Evolutionary conservation across 108 stramenopile species (phyloP), one percentile per base, ranked within the genome.

Genomic region (Discostella pseudostelligera): DNA sequence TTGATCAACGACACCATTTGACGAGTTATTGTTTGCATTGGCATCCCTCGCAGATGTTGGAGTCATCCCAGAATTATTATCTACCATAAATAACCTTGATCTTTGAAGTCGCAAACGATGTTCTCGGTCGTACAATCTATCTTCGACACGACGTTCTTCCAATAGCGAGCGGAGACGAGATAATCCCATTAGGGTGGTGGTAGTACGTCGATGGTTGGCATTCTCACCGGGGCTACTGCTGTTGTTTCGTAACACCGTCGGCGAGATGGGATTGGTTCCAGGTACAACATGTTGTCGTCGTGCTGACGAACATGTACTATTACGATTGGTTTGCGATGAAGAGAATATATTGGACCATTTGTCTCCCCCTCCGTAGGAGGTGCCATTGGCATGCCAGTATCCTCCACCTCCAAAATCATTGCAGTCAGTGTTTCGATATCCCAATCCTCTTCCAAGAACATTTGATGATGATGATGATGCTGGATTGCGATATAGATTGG

Each of bases 331-430:
- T 49, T 19, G 22, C 9, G 45, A 35, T 19, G 51, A 56, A 2
- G 69, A 40, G 55, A 71, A 71, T 56, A 62, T 49, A 0, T 55
- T 24, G 17, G 74, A 75, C 74, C 74, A 75, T 32, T 75, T 75
- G 46, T 75, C 74, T n/a, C 65, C 46, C 17, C 56, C 28, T 6
- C 58, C 32, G 32, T 35, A 25, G n/a, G 35, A 56, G 8, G 25
- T 70, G 25, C 64, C 64, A 37, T 73, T 49, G 14, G 4, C 20
- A 21, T 37, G 44, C 55, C 66, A 57, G 0, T 36, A 35, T 22
- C 56, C 26, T 2, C 59, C 24, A 1, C 39, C 32, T 9, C 21
- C 49, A 20, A 16, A 3, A 19, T 26, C 16, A 12, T 13, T 37
- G 42, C 29, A 13, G 17, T 36, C 8, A 16, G 47, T 14, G 25